Evolutionary conservation across 2,329 filamentous ascomycete species (phyloP).

Genomic region (Diaporthe eres): DNA sequence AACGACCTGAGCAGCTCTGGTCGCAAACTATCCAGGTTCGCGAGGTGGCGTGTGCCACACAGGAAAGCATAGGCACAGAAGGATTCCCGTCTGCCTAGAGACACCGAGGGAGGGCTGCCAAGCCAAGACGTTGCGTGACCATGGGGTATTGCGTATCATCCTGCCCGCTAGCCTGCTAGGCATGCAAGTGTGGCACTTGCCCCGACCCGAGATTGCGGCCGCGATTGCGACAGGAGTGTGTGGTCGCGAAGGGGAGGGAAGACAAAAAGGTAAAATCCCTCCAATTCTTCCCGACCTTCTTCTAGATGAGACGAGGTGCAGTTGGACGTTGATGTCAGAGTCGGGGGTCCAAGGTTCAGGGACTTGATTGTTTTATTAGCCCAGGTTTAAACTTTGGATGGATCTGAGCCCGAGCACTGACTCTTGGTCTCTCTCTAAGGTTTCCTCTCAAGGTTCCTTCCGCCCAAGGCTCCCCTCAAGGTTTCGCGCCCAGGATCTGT

Average conservation of each 20-base stretch:
- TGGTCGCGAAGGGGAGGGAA: background rate
- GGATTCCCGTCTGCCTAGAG: slow-evolving; percentile 19
- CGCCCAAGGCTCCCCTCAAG: background rate
- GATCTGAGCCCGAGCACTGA: slow-evolving; percentile 14
- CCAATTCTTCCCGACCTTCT: background rate
- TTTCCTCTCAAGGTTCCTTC: background rate
- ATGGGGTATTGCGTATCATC: slow-evolving; percentile 1
- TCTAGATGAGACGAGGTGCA: slow-evolving; percentile 14
- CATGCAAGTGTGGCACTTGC: slow-evolving; percentile 9
- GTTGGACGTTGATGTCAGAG: background rate
- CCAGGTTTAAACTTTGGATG: slow-evolving; percentile 21
- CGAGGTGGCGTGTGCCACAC: background rate
- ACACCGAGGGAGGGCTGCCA: background rate
- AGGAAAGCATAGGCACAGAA: background rate
- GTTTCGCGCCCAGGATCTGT: background rate
- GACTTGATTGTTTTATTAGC: background rate
- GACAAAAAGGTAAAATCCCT: background rate
- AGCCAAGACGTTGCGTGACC: slow-evolving; percentile 2
- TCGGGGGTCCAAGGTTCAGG: slow-evolving; percentile 18
- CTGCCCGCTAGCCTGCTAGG: slow-evolving; percentile 6
- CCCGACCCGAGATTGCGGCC: slow-evolving; percentile 20
- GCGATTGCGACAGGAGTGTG: background rate
- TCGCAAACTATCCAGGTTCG: background rate
- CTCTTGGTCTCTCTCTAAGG: background rate
- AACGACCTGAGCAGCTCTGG: background rate